Base-by-base conservation (phyloP, 768 basidiomycete species). In the Pulveroboletus sp. region DNA sequence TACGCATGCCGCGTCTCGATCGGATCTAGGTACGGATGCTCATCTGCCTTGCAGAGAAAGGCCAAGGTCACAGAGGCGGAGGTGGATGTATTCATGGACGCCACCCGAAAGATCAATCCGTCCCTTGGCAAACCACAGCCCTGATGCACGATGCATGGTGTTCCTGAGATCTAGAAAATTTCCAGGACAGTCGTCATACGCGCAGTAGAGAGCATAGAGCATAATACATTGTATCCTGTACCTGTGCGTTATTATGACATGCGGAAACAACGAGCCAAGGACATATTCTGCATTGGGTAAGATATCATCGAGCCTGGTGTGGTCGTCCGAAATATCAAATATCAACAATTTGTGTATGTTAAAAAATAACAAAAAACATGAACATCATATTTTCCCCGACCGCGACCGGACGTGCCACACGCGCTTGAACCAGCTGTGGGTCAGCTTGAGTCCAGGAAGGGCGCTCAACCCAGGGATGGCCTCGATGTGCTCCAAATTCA, bases 61-160 rank as follows among this genome's bases (percentile, higher is more conserved):
- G 79, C 86, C 6, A 82, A 79, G 51, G 75, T 98, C 26, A 88
- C 91, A 0, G 92, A 94, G 8, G 88, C 85, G 2, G 74, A 80
- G 9, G 72, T 95, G 38, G 69, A 78, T 41, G 62, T 71, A 4
- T 97, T 89, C 73, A 96, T 94, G 89, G 87, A 94, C 63, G 60
- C 76, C 22, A 80, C 65, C 32, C 81, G 95, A 44, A 80, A 81
- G 69, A 96, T 98, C 51, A 79, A 81, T 19, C 78, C 81, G 2
- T 71, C 73, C 2, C 67, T 75, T 43, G 71, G 74, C 23, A 80
- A 75, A 64, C 61, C 53, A 47, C 27, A 30, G 20, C 4, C 38
- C 16, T 57, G 19, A 54, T 29, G 31, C n/a, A 35, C 19, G 34
- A 31, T 31, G 31, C 10, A 31, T 12, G 27, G 6, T 29, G 14